Evolutionary conservation across 352 stramenopile genomes (phyloP).

Genomic region (Phytophthora capsici): DNA sequence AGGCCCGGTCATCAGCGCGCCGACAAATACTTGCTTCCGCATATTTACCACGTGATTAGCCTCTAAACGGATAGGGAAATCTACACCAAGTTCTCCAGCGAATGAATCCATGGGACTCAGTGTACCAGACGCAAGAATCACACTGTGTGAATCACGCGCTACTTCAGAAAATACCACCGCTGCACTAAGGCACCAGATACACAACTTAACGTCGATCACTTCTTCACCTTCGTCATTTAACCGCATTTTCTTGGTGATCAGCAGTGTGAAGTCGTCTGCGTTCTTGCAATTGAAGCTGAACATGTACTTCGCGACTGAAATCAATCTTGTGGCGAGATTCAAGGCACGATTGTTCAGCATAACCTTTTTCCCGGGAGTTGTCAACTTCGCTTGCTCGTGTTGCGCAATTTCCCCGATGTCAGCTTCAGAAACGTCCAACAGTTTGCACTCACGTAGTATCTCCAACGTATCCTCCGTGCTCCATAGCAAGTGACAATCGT

Average conservation of each 20-base stretch:
- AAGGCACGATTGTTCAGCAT: conserved; percentile 57
- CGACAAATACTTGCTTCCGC: conserved; percentile 78
- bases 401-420: conserved; percentile 28
- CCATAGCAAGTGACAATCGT: conserved; percentile 55
- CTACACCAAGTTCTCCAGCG: conserved; percentile 74
- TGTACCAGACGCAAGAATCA: conserved; percentile 83
- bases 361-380: conserved; percentile 24
- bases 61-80: conserved; percentile 83
- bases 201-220: conserved; percentile 62
- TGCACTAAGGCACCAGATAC: conserved; percentile 84
- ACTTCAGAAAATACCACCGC: conserved; percentile 80
- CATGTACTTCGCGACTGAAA: conserved; percentile 83
- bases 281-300: conserved; percentile 71
- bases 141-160: conserved; percentile 54
- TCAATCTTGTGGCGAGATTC: conserved; percentile 56
- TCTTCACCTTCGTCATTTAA: conserved; percentile 38
- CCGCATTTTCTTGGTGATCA: conserved; percentile 43
- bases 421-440: conserved; percentile 4
- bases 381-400: conserved; percentile 22
- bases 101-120: conserved; percentile 89
- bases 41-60: conserved; percentile 88
- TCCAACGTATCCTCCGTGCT: conserved; percentile 63
- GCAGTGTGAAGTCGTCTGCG: conserved; percentile 80
- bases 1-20: conserved; percentile 65
- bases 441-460: conserved; percentile 54